phyloP scores from a whole-genome alignment of 2,329 filamentous ascomycete species.

The Colletotrichum lentis region DNA sequence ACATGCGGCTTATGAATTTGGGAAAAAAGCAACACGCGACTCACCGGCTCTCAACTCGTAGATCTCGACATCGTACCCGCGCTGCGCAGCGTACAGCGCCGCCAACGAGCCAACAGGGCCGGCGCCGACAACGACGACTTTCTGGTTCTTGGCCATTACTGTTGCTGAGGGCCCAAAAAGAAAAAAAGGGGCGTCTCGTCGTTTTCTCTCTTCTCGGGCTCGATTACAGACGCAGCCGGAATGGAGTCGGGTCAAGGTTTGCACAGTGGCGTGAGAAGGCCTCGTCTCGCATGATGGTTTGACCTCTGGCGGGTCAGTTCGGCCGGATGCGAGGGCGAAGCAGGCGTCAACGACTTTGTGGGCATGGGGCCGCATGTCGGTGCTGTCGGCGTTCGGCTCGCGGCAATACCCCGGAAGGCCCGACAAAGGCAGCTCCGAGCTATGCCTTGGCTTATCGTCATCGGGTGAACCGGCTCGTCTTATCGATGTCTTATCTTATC shows the following conservation, averaged over 20 bases:
- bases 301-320: constrained; percentile 21
- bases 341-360: constrained; percentile 29
- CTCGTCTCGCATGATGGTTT: constrained; percentile 25
- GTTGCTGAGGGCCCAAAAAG: neutral
- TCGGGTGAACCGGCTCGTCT: neutral
- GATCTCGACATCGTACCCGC: constrained; percentile 89
- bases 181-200: neutral
- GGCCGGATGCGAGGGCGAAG: constrained; percentile 11
- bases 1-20: neutral
- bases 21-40: constrained; percentile 44
- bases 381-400: neutral
- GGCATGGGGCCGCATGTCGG: constrained; percentile 4
- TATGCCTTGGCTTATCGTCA: neutral
- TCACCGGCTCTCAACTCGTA: constrained; percentile 93
- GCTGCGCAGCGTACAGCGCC: constrained; percentile 87
- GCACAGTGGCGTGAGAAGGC: constrained; percentile 23
- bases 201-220: neutral
- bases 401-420: constrained; percentile 32
- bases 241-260: neutral
- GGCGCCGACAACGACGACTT: constrained; percentile 86
- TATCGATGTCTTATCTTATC: constrained; percentile 11
- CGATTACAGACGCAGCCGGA: neutral
- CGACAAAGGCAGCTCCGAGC: constrained; percentile 35
- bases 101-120: constrained; percentile 93
- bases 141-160: constrained; percentile 59